Base-by-base conservation (phyloP, 2,329 filamentous ascomycete genomes). In the Stachybotrys elegans region DNA sequence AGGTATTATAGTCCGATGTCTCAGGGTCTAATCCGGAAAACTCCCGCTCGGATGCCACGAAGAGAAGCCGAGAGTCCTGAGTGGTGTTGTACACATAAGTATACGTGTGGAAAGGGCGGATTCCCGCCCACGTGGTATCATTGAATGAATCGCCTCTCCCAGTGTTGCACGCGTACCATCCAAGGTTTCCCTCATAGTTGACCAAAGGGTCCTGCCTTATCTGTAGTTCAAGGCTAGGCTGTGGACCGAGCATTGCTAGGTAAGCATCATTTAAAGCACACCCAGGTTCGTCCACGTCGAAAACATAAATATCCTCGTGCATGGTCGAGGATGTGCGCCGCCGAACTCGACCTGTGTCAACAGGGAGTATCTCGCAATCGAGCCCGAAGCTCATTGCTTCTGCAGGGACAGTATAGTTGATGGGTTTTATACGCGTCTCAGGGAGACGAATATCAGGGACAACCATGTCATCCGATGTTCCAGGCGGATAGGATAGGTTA, bases 381-480 rank as follows among this genome's bases (percentile, higher is more conserved):
- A 57, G 43, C 5, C 46, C 52, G 29, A 57, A 43, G 22, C 50
- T 48, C 34, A 56, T 48, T 5, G 54, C 56, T 12, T 55, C 54
- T 16, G 52, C 45, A 29, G 36, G 45, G 27, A 51, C 25, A 6
- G 48, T 51, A 14, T 51, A 51, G 50, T 51, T 36, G 49, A 37
- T 38, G 23, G 45, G 31, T 13, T 35, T 32, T n/a, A 35, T 20
- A 13, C 20, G 32, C n/a, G 17, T 37, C 8, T 45, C 21, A 3
- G 50, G 50, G 35, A 43, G 43, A 13, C 47, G 38, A 19, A 52
- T 46, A 29, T 47, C 44, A 7, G 50, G 50, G 14, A 51, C 23
- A 5, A 52, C 31, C 5, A 46, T 43, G 20, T 52, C 45, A 22
- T 52, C 46, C 19, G 48, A 51, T 3, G 50, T 51, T 8, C 50